Evolutionary conservation across 495 filamentous ascomycete genomes (phyloP).

Genomic region (Aspergillus homomorphus): DNA sequence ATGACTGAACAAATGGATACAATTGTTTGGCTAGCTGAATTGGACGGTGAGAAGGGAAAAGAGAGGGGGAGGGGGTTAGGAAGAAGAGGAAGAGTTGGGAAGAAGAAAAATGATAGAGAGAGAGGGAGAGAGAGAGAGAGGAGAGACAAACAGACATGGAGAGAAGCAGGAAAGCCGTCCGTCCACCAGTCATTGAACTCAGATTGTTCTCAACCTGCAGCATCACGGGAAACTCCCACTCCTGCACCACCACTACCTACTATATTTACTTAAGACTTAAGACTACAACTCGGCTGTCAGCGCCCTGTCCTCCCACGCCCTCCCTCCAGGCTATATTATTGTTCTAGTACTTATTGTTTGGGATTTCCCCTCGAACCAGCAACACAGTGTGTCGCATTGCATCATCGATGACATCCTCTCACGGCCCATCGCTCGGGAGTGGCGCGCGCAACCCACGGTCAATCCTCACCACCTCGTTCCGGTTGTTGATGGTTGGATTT

Average conservation of each 20-base stretch:
- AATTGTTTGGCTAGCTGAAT: not conserved
- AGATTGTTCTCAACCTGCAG: conserved; percentile 4
- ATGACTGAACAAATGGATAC: not conserved
- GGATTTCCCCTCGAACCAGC: too few species aligned
- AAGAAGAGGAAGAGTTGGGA: not conserved
- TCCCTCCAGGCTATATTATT: too few species aligned
- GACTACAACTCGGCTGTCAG: too few species aligned
- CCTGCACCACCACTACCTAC: too few species aligned
- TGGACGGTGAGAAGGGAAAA: not conserved
- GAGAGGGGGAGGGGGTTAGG: not conserved
- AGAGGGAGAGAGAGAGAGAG: not conserved
- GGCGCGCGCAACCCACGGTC: conserved; percentile 3
- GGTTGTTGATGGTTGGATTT: too few species aligned
- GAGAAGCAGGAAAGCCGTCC: not conserved
- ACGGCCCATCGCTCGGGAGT: not conserved
- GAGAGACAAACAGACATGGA: not conserved
- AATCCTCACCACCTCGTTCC: not conserved
- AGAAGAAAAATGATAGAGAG: not conserved
- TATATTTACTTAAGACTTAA: too few species aligned
- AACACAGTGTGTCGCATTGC: not conserved
- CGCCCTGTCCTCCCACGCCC: too few species aligned
- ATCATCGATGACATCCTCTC: conserved; percentile 7
- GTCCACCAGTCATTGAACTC: not conserved
- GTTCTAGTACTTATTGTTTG: too few species aligned
- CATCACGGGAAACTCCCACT: conserved; percentile 8